Conservation (phyloP, 208 protist species). For the Angomonas deanei region DNA sequence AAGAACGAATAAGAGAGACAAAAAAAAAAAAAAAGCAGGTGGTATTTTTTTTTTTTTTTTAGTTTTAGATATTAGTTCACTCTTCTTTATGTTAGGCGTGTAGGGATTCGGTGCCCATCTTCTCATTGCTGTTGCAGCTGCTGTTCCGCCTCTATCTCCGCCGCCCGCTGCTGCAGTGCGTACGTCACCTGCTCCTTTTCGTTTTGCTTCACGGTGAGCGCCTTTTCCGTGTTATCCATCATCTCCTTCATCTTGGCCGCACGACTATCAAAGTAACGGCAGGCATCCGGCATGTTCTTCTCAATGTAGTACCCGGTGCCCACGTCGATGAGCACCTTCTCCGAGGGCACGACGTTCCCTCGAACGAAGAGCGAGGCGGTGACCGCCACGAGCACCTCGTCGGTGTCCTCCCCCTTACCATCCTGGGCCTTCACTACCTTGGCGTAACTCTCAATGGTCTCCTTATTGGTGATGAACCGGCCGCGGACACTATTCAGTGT, state of each 20-base stretch:
- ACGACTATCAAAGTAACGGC: conserved; percentile 63
- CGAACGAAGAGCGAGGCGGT: conserved; percentile 75
- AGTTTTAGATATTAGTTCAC: neutral
- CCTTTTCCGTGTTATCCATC: conserved; percentile 72
- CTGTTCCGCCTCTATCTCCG: conserved; percentile 36
- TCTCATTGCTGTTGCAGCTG: conserved; percentile 15
- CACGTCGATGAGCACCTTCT: conserved; percentile 80
- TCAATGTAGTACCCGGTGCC: conserved; percentile 86
- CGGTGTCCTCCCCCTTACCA: conserved; percentile 14
- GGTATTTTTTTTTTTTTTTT: too few relatives aligned
- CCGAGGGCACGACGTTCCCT: conserved; percentile 57
- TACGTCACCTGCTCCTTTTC: conserved; percentile 80
- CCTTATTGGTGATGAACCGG: conserved; percentile 70
- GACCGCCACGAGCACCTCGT: conserved; percentile 78
- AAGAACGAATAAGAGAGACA: neutral
- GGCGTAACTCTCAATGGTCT: conserved; percentile 67
- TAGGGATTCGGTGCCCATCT: neutral
- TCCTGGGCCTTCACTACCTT: conserved; percentile 39
- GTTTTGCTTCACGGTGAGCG: conserved; percentile 66
- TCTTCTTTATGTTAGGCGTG: neutral
- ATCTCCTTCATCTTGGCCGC: conserved; percentile 77
- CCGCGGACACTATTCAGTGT: conserved; percentile 65
- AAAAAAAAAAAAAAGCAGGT: conserved; percentile 7
- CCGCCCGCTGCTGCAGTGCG: conserved; percentile 53
- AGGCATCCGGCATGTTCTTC: conserved; percentile 61